Conservation (phyloP, 2,329 filamentous ascomycete species). For the Microcyclosporella mali region DNA sequence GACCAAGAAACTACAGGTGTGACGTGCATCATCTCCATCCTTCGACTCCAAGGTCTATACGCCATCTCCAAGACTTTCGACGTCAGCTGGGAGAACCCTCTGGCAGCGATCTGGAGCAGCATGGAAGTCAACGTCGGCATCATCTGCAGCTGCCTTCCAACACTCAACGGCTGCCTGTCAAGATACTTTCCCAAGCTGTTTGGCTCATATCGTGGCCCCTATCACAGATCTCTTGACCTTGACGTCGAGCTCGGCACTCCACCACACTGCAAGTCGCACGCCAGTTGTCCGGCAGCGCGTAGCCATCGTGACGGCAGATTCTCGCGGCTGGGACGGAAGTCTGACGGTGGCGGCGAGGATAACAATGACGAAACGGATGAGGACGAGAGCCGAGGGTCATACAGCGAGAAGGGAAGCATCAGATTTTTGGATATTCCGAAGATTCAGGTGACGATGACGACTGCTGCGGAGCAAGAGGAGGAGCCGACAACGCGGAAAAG, state of each 20-base stretch:
- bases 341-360: neutral
- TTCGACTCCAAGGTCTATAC: constrained; percentile 25
- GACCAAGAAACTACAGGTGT: constrained; percentile 15
- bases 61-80: constrained; percentile 21
- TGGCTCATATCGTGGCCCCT: constrained; percentile 1
- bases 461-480: constrained; percentile 15
- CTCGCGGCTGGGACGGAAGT: constrained; percentile 3
- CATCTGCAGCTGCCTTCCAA: constrained; percentile 25
- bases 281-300: neutral
- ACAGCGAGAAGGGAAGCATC: constrained; percentile 2
- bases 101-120: constrained; percentile 22
- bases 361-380: constrained; percentile 10
- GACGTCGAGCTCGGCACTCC: constrained; percentile 12
- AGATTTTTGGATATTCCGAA: neutral
- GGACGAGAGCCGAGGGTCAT: constrained; percentile 5
- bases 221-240: constrained; percentile 3
- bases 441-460: constrained; percentile 15
- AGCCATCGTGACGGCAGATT: neutral
- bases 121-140: constrained; percentile 28
- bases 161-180: constrained; percentile 23
- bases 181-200: constrained; percentile 26
- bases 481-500: constrained; percentile 7
- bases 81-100: constrained; percentile 25
- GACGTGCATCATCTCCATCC: constrained; percentile 23
- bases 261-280: constrained; percentile 5